phyloP scores from a whole-genome alignment of 306 rosid genomes.

The Hippophae gyantsensis region DNA sequence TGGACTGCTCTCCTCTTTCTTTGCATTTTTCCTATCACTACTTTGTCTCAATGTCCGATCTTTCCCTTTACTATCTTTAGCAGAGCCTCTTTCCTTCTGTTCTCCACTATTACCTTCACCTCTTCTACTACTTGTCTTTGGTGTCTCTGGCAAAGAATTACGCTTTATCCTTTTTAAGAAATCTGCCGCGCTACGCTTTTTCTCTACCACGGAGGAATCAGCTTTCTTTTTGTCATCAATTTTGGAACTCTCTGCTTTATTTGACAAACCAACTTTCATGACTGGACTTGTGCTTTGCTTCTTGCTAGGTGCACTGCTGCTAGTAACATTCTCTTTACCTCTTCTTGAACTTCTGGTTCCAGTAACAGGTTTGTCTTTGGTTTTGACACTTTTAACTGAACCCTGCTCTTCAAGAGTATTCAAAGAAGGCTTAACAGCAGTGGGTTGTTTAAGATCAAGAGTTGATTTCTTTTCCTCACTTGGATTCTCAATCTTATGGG shows the following conservation, averaged over 20 bases:
- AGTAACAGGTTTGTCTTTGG: constrained; percentile 56
- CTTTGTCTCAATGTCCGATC: constrained; percentile 37
- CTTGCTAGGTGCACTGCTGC: constrained; percentile 25
- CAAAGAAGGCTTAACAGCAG: constrained; percentile 20
- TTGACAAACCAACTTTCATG: not conserved
- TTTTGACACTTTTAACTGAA: constrained; percentile 19
- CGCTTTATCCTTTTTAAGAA: constrained; percentile 81
- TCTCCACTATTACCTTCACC: constrained; percentile 20
- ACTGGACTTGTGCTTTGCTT: constrained; percentile 27
- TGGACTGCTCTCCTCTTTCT: constrained; percentile 39
- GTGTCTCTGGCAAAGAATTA: constrained; percentile 30
- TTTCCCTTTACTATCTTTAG: constrained; percentile 22
- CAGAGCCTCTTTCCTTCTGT: constrained; percentile 35
- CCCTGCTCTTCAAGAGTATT: constrained; percentile 32
- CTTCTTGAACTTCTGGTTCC: constrained; percentile 64
- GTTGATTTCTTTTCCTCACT: constrained; percentile 32
- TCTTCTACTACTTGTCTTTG: constrained; percentile 19
- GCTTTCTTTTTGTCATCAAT: constrained; percentile 38
- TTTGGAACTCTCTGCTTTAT: constrained; percentile 27
- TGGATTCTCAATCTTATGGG: constrained; percentile 34
- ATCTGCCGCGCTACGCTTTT: constrained; percentile 63
- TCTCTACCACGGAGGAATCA: constrained; percentile 32
- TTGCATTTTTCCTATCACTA: constrained; percentile 36
- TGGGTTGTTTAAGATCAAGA: constrained; percentile 33
- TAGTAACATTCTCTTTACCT: constrained; percentile 34